Evolutionary conservation across 306 rosid species (phyloP).

Genomic region (Leucaena leucocephala): DNA sequence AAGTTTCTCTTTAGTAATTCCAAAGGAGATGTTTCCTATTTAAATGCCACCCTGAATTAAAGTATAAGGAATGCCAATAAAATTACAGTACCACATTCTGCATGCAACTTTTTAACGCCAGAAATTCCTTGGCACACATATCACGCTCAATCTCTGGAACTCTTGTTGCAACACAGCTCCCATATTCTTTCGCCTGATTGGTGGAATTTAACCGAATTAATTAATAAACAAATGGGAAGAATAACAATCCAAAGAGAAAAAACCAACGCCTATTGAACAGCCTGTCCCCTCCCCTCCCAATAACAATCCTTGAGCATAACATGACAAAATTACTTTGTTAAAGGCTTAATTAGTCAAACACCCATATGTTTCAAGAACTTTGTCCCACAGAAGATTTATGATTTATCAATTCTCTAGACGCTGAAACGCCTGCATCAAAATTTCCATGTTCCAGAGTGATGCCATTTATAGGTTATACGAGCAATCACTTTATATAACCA

Average conservation of each 20-base stretch:
- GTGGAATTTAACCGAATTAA: conserved; percentile 38
- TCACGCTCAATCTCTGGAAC: conserved; percentile 92
- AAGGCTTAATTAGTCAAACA: too few relatives aligned
- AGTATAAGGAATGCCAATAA: neutral
- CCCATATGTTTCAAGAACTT: too few relatives aligned
- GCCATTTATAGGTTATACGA: conserved; percentile 14
- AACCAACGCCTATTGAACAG: conserved; percentile 26
- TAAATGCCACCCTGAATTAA: conserved; percentile 20
- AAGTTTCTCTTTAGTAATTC: conserved; percentile 28
- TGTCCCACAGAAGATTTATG: too few relatives aligned
- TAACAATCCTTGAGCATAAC: neutral
- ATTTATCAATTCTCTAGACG: too few relatives aligned
- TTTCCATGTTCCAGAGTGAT: neutral
- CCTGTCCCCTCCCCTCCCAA: conserved; percentile 15
- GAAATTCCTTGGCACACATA: conserved; percentile 83
- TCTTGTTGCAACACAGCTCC: conserved; percentile 86
- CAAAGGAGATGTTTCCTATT: conserved; percentile 8
- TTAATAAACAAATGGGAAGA: neutral
- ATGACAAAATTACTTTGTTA: too few relatives aligned
- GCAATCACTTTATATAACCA: conserved; percentile 12
- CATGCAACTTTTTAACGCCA: conserved; percentile 84
- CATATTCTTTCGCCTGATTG: conserved; percentile 76
- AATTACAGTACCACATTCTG: conserved; percentile 66
- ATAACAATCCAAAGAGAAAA: conserved; percentile 3
- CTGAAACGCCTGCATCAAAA: conserved; percentile 18